Percentiles rank a stretch among this genome's conserved stretches.
Evolutionary conservation across 495 filamentous ascomycete genomes (phyloP).

Genomic region (Penicillium fimorum): DNA sequence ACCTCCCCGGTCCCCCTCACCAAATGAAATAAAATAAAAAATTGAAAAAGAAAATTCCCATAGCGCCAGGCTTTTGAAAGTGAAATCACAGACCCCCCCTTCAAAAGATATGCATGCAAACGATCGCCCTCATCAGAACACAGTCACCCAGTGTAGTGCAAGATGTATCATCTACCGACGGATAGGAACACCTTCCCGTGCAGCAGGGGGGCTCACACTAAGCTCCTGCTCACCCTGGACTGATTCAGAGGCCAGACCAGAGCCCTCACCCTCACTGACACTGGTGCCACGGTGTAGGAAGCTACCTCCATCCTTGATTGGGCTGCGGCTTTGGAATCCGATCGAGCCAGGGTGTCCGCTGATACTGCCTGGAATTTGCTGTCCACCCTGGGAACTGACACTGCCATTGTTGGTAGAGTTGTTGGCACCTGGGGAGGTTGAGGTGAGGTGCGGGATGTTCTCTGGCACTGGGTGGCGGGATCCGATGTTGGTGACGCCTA

Average conservation of each 20-base stretch:
- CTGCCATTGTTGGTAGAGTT: slow-evolving; percentile 41
- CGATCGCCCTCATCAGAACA: not conserved
- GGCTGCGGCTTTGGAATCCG: slow-evolving; percentile 65
- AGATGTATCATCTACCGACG: slow-evolving; percentile 39
- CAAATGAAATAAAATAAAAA: slow-evolving; percentile 9
- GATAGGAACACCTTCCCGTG: slow-evolving; percentile 63
- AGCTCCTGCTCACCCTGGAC: slow-evolving; percentile 33
- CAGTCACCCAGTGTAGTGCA: not conserved
- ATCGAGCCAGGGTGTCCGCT: slow-evolving; percentile 47
- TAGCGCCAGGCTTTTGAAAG: slow-evolving; percentile 46
- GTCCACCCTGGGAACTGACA: slow-evolving; percentile 39
- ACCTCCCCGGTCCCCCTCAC: slow-evolving; percentile 8
- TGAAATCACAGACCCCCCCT: slow-evolving; percentile 18
- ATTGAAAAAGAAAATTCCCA: slow-evolving; percentile 28
- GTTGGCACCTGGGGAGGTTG: slow-evolving; percentile 63
- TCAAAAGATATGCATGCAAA: slow-evolving; percentile 16
- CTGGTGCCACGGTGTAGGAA: slow-evolving; percentile 75
- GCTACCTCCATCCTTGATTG: slow-evolving; percentile 76
- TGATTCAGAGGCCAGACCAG: slow-evolving; percentile 16
- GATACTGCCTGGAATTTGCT: slow-evolving; percentile 47
- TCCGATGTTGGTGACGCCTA: slow-evolving; percentile 90
- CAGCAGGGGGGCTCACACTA: slow-evolving; percentile 47
- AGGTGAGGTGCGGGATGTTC: slow-evolving; percentile 88
- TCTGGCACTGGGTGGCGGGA: slow-evolving; percentile 93
- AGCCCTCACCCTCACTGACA: slow-evolving; percentile 60